Conservation (phyloP, 75 land plant species). For the Picea sitchensis region DNA sequence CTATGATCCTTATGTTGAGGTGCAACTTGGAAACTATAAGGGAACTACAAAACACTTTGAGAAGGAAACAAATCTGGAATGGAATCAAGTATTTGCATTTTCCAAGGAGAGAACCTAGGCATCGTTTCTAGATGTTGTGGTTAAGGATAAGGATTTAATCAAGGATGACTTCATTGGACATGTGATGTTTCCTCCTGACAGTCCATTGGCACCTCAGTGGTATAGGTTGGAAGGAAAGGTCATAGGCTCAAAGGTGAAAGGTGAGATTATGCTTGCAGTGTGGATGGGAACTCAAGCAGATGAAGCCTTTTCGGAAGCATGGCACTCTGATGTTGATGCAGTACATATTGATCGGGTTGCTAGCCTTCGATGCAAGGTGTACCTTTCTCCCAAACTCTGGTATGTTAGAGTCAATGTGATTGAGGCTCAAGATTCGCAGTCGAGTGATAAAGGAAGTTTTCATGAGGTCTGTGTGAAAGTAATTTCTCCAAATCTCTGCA, state of each 20-base stretch:
- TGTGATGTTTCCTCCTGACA: slow-evolving; percentile 33
- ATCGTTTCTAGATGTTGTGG: slow-evolving; percentile 16
- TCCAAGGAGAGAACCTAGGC: slow-evolving; percentile 24
- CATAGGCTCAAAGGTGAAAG: slow-evolving; percentile 16
- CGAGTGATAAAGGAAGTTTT: slow-evolving; percentile 15
- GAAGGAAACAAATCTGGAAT: slow-evolving; percentile 21
- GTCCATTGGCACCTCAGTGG: slow-evolving; percentile 41
- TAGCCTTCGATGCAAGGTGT: slow-evolving; percentile 25
- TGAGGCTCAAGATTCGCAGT: slow-evolving; percentile 29
- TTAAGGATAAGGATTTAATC: slow-evolving; percentile 26
- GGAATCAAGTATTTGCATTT: slow-evolving; percentile 38
- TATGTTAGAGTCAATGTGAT: slow-evolving; percentile 28
- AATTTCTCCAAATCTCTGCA: too few relatives aligned
- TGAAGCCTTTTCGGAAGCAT: too few relatives aligned
- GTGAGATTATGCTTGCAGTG: slow-evolving; percentile 31
- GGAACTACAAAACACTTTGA: slow-evolving; percentile 15
- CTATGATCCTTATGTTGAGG: background rate
- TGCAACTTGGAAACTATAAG: slow-evolving; percentile 16
- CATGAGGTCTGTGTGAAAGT: slow-evolving; percentile 25
- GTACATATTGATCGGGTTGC: slow-evolving; percentile 27
- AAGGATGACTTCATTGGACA: slow-evolving; percentile 32
- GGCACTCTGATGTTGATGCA: slow-evolving; percentile 22
- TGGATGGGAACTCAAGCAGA: slow-evolving; percentile 26
- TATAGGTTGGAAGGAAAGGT: slow-evolving; percentile 28
- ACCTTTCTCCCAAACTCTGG: slow-evolving; percentile 14